These are phyloP conservation scores for Iris macrosiphon DNA, from an alignment of 106 monocot species.

Conservation along the genomic window DNA sequence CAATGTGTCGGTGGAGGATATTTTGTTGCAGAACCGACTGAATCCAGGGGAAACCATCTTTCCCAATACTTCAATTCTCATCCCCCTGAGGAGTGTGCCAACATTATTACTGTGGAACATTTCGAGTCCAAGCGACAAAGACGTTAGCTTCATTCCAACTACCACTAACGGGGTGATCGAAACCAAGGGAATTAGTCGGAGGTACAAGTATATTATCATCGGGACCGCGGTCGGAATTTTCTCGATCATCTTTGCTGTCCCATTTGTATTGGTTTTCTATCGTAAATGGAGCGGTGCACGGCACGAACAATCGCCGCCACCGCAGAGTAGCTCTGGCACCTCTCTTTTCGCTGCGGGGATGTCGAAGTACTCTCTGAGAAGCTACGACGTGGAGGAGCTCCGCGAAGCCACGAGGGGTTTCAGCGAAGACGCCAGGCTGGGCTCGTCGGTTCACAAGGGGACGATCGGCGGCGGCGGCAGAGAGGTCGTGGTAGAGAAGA, in stretches of 20 bases:
- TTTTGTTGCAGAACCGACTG: constrained; percentile 8
- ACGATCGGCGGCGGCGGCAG: constrained; percentile 2
- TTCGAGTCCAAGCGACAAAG: not conserved
- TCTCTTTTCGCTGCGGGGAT: constrained; percentile 17
- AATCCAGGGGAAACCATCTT: constrained; percentile 1
- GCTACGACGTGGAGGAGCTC: constrained; percentile 18
- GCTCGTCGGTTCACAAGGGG: constrained; percentile 15
- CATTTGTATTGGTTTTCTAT: not conserved
- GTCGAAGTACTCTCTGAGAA: constrained; percentile 19
- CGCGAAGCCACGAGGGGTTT: constrained; percentile 9
- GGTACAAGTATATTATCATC: not conserved
- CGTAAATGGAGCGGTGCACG: not conserved
- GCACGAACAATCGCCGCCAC: not conserved
- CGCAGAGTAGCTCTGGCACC: constrained; percentile 6
- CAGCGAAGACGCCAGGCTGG: constrained; percentile 12
- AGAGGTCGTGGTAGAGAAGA: constrained; percentile 15
- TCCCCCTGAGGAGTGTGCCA: constrained; percentile 13
- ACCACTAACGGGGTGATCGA: not conserved
- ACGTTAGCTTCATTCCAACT: not conserved
- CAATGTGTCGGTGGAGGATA: constrained; percentile 6
- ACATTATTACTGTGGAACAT: constrained; percentile 10
- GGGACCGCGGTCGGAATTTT: not conserved
- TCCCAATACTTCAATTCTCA: constrained; percentile 20
- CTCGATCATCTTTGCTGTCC: not conserved
- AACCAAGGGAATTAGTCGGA: not conserved